Percentiles rank a stretch among this genome's conserved stretches.
These are phyloP conservation scores for Hypoxylon fuscum DNA, from an alignment of 495 filamentous ascomycete genomes.

Conservation along the genomic window DNA sequence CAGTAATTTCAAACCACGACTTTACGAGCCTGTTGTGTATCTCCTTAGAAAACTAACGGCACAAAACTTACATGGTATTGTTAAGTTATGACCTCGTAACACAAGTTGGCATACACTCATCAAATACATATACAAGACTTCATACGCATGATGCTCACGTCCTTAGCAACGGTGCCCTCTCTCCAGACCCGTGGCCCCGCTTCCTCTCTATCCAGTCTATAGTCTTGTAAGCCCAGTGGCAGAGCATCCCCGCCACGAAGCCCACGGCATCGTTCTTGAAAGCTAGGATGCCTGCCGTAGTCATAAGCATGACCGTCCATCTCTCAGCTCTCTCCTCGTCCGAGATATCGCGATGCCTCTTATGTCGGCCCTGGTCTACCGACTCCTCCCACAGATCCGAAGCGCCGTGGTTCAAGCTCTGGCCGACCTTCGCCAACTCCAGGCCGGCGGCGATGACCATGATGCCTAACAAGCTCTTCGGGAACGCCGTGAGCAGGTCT, in stretches of 20 bases:
- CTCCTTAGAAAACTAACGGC: too few species aligned
- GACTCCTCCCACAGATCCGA: slow-evolving; percentile 61
- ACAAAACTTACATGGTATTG: neutral
- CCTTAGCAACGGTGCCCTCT: slow-evolving; percentile 42
- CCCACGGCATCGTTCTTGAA: slow-evolving; percentile 90
- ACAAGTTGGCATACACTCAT: neutral
- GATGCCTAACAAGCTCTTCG: slow-evolving; percentile 76
- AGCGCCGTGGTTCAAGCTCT: slow-evolving; percentile 78
- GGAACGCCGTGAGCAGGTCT: slow-evolving; percentile 73
- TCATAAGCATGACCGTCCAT: slow-evolving; percentile 89
- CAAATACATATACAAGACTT: neutral
- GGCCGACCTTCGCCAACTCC: slow-evolving; percentile 84
- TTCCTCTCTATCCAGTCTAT: slow-evolving; percentile 50
- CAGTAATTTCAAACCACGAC: too few species aligned
- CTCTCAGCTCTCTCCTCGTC: slow-evolving; percentile 72
- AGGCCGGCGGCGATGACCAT: slow-evolving; percentile 90
- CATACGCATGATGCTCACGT: slow-evolving; percentile 16
- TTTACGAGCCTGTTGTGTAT: too few species aligned
- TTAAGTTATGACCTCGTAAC: slow-evolving; percentile 4
- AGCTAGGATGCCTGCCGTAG: slow-evolving; percentile 79
- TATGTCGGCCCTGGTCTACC: slow-evolving; percentile 23
- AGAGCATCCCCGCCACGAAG: slow-evolving; percentile 81
- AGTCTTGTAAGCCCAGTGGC: slow-evolving; percentile 64
- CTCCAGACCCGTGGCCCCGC: slow-evolving; percentile 31
- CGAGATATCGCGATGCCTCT: slow-evolving; percentile 46